Evolutionary conservation across 768 basidiomycete genomes (phyloP), one percentile per base, ranked within the genome.

Genomic region (Lyophyllum atratum): DNA sequence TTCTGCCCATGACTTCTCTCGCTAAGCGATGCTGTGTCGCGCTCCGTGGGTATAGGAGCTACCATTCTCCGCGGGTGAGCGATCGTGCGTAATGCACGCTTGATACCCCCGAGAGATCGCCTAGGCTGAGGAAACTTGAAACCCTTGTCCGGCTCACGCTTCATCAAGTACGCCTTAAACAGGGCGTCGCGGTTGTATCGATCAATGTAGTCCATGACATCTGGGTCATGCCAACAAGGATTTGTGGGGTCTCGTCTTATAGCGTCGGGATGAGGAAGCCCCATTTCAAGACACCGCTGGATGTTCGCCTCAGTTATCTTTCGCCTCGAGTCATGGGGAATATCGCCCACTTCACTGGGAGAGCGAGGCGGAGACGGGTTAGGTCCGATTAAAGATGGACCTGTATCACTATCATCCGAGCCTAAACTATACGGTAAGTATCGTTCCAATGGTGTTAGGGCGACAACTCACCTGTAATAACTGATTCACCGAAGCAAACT

Each of bases 321-420:
- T 21, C 34, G 25, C 40, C 43, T 54, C 14, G 47, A 25, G 33
- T 64, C 65, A 45, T 64, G 55, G 4, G 66, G 67, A 28, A 64
- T 70, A 54, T 73, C 72, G 24, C 68, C 64, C 14, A 62, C 55
- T 53, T 58, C 44, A 45, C 12, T n/a, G 15, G 14, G 31, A 51
- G 21, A 37, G 19, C 22, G 33, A n/a, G 39, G 39, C n/a, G 17
- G 39, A 19, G 39, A 40, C 39, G 39, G n/a, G n/a, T 40, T 40
- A 10, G 17, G 15, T 19, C 39, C 39, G n/a, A 19, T 19, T 40
- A 40, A 40, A 15, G 39, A 40, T 19, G 39, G 39, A 12, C 31
- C 31, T 33, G 31, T 6, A 39, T 39, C 37, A 4, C 19, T 37
- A 40, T 19, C 25, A 4, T 52, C 50, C 22, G 39, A 40, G 14